phyloP scores from a whole-genome alignment of 805 yeast genomes.

The Lachancea kluyveri region DNA sequence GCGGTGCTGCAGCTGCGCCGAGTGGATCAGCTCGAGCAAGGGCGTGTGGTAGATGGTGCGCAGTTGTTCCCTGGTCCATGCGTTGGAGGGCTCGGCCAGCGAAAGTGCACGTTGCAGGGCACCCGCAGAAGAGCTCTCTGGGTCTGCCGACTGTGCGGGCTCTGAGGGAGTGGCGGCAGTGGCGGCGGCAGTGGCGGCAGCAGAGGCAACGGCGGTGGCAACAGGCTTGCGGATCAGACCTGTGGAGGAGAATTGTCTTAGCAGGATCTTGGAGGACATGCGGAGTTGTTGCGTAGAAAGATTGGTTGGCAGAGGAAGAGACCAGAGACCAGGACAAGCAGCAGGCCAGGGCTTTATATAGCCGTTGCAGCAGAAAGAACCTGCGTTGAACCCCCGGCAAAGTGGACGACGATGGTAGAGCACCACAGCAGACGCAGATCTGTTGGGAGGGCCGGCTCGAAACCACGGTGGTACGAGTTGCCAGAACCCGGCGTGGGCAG shows the following conservation, averaged over 20 bases:
- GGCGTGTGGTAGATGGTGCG: slow-evolving; percentile 59
- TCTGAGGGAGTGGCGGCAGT: slow-evolving; percentile 1
- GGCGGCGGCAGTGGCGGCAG: slow-evolving; percentile 9
- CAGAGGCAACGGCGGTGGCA: slow-evolving; percentile 9
- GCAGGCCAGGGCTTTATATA: too few species aligned
- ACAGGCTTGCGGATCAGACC: slow-evolving; percentile 6
- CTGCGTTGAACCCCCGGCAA: too few species aligned
- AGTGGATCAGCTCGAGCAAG: slow-evolving; percentile 50
- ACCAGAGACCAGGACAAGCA: too few species aligned
- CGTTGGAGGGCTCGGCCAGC: slow-evolving; percentile 26
- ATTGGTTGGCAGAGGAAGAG: too few species aligned
- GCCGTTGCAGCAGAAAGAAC: too few species aligned
- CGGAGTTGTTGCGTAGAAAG: too few species aligned
- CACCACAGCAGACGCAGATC: too few species aligned
- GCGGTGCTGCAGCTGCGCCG: slow-evolving; percentile 62
- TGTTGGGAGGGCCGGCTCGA: too few species aligned
- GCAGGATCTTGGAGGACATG: slow-evolving; percentile 8
- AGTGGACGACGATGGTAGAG: too few species aligned
- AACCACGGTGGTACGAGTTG: too few species aligned
- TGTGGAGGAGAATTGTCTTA: slow-evolving; percentile 8
- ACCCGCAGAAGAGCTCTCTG: not conserved
- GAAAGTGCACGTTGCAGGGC: slow-evolving; percentile 27
- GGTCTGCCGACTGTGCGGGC: not conserved
- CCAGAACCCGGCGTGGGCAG: too few species aligned
- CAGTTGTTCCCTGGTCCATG: slow-evolving; percentile 60